Conservation (phyloP, 768 basidiomycete genomes). For the Atractiella rhizophila region DNA sequence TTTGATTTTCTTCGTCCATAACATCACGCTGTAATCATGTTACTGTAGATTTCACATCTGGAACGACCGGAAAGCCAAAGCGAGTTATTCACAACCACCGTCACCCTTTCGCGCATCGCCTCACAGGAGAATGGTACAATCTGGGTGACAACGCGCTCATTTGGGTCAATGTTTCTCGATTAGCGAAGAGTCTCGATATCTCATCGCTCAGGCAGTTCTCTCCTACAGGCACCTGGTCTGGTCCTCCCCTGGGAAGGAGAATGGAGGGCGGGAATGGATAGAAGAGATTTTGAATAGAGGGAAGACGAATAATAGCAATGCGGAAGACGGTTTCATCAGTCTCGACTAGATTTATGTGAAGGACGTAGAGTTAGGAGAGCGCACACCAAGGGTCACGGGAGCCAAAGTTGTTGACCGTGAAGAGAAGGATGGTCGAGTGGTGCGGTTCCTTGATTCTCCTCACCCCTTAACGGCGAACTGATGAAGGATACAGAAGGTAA, state of each 20-base stretch:
- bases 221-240: conserved; percentile 4
- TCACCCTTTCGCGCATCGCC: background rate
- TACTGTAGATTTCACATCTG: conserved; percentile 11
- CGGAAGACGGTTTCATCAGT: background rate
- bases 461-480: background rate
- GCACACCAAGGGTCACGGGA: background rate
- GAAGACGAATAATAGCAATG: conserved; percentile 8
- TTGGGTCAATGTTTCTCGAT: conserved; percentile 4
- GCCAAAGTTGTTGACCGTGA: too few species aligned
- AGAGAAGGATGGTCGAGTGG: too few species aligned
- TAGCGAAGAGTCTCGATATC: background rate
- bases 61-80: conserved; percentile 9
- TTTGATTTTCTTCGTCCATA: background rate
- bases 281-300: background rate
- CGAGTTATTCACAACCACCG: conserved; percentile 4
- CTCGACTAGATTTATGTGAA: conserved; percentile 12
- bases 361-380: conserved; percentile 16
- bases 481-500: conserved; percentile 27
- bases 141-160: conserved; percentile 15
- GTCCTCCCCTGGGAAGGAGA: background rate
- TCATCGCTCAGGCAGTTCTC: background rate
- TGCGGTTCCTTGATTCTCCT: background rate
- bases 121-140: background rate
- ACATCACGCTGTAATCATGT: too few species aligned
- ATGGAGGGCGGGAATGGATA: background rate